Conservation (phyloP, 2,329 filamentous ascomycete genomes). For the Metarhizium rileyi region DNA sequence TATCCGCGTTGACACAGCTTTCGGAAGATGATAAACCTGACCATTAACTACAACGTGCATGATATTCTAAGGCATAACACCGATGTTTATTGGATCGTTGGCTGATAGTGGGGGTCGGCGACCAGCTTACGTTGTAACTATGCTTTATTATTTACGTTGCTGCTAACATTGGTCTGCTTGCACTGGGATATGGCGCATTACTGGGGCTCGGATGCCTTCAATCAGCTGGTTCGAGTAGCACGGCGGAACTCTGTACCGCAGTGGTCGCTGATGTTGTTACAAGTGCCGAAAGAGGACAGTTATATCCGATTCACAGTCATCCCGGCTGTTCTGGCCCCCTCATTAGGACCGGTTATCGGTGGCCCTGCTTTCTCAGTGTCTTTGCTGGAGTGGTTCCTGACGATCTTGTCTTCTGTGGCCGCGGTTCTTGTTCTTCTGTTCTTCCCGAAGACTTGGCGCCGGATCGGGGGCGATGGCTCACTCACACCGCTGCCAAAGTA, state of each 20-base stretch:
- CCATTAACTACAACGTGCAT: conserved; percentile 46
- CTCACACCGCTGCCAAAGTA: conserved; percentile 29
- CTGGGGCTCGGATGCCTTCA: conserved; percentile 47
- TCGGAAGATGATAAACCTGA: conserved; percentile 41
- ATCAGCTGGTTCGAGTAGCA: conserved; percentile 47
- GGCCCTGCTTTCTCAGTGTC: conserved; percentile 45
- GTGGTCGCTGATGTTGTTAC: conserved; percentile 56
- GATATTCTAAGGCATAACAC: conserved; percentile 51
- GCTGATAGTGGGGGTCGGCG: conserved; percentile 45
- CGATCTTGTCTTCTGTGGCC: conserved; percentile 33
- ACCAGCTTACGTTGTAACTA: conserved; percentile 42
- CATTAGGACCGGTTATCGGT: conserved; percentile 47
- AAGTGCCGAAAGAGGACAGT: conserved; percentile 48
- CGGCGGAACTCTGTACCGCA: conserved; percentile 45
- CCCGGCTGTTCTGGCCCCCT: conserved; percentile 37
- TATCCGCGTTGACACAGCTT: conserved; percentile 40
- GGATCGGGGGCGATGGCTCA: conserved; percentile 43
- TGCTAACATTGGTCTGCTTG: conserved; percentile 43
- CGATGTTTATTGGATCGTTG: conserved; percentile 45
- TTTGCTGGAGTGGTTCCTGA: conserved; percentile 55
- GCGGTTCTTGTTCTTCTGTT: conserved; percentile 35
- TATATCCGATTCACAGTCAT: conserved; percentile 45
- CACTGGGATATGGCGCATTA: conserved; percentile 38
- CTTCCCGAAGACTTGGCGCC: conserved; percentile 43
- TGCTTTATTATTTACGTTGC: conserved; percentile 43